A percentile compares a stretch with the other conserved stretches of the same genome.
Conservation (phyloP, 1,139 yeast species). For the Suhomyces wounanorum region DNA sequence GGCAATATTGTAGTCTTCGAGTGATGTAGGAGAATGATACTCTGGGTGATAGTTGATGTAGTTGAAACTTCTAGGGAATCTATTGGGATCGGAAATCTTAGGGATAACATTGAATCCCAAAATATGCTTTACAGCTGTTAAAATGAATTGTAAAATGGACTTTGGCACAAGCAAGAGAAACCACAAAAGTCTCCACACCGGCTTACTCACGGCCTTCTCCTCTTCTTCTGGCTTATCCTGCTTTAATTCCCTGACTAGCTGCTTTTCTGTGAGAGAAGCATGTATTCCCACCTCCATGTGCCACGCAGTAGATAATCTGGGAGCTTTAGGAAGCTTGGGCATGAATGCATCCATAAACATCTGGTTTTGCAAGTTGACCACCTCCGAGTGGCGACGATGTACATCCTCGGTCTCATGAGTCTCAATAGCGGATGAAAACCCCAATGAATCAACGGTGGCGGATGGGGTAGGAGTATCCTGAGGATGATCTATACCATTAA, state of each 20-base stretch:
- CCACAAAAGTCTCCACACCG: constrained; percentile 31
- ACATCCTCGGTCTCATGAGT: constrained; percentile 10
- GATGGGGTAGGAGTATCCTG: constrained; percentile 2
- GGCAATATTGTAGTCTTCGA: constrained; percentile 6
- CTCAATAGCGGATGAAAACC: constrained; percentile 13
- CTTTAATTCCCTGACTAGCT: neutral
- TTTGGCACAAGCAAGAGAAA: constrained; percentile 50
- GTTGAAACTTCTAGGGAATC: constrained; percentile 17
- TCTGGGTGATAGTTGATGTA: constrained; percentile 17
- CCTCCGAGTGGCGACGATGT: constrained; percentile 12
- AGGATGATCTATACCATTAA: constrained; percentile 26
- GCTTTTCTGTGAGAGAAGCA: constrained; percentile 29
- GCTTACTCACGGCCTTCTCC: constrained; percentile 5
- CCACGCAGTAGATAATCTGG: constrained; percentile 43
- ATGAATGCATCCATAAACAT: constrained; percentile 36
- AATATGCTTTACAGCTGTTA: constrained; percentile 35
- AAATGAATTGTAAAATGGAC: constrained; percentile 35
- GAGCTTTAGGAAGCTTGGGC: constrained; percentile 48
- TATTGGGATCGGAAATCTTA: constrained; percentile 14
- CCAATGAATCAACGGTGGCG: neutral
- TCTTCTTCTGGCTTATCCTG: neutral
- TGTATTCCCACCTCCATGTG: constrained; percentile 50
- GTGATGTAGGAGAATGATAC: constrained; percentile 1
- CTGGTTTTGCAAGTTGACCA: constrained; percentile 36
- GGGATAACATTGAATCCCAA: constrained; percentile 24